Evolutionary conservation across 345 rosid species (phyloP), one percentile per base, ranked within the genome.

Genomic region (Hibiscus trionum): DNA sequence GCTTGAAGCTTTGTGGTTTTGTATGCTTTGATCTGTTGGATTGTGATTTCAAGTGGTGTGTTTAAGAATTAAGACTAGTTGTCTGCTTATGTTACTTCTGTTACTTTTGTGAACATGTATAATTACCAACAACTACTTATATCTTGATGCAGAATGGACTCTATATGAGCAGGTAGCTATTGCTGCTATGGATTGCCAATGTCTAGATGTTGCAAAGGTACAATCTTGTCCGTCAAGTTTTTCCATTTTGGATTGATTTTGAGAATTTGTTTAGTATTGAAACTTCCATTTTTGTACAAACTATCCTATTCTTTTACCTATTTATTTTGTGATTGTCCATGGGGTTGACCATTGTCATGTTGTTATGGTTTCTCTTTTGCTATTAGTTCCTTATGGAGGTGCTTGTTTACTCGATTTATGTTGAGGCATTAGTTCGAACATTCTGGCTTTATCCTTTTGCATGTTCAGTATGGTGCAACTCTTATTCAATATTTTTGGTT

Each of bases 181-280:
- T 82, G 97, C 99, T 70, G 96, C 99, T 27, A 89, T 95, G 97
- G 99, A 95, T 84, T 90, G 96, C 80, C 97, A 90, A 31, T 79
- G 81, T 78, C 87, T 92, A 55, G 82, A 73, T 62, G 91, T 86
- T 77, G 97, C 99, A 56, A 88, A 92, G 96, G 97, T 95, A 72
- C 61, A 67, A 19, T 71, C 16, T 56, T 24, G 9, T 46, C 27
- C 52, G 16, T n/a, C 49, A 16, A 49, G 17, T 56, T 73, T 24
- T 53, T 56, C 39, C 24, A 46, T 61, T 66, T 35, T 56, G 17
- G 33, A n/a, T 73, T 70, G 55, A 3, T 50, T 70, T 59, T 26
- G 46, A 21, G 29, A 17, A 44, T 33, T 39, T 39, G 21, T 64
- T 19, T 39, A 1, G 12, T 42, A 8, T 2, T 42, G 47, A 42